Evolutionary conservation across 306 rosid genomes (phyloP).

Genomic region (Morella rubra): DNA sequence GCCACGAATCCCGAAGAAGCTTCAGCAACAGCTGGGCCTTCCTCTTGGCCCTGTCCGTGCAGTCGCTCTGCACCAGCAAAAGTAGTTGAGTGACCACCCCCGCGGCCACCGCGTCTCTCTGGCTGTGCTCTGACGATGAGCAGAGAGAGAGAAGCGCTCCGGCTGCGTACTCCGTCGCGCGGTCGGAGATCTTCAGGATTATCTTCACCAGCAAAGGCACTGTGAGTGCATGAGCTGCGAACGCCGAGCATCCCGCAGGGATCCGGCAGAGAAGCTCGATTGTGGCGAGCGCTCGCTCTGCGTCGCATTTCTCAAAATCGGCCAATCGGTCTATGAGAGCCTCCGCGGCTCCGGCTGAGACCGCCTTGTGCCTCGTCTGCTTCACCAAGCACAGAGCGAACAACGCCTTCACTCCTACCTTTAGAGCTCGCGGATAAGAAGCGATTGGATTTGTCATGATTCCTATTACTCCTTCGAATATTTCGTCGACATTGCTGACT

Average conservation of each 20-base stretch:
- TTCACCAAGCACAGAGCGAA: constrained; percentile 78
- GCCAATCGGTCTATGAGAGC: constrained; percentile 61
- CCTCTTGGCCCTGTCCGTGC: constrained; percentile 88
- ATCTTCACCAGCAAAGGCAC: constrained; percentile 81
- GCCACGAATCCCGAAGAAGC: constrained; percentile 99
- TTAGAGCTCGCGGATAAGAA: constrained; percentile 60
- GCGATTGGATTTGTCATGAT: constrained; percentile 47
- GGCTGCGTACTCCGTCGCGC: constrained; percentile 91
- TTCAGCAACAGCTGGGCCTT: constrained; percentile 87
- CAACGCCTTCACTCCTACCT: constrained; percentile 71
- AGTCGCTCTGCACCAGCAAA: constrained; percentile 83
- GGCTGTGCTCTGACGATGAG: constrained; percentile 60
- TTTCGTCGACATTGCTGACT: constrained; percentile 56
- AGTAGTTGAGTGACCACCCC: constrained; percentile 79
- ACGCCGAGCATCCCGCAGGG: constrained; percentile 57
- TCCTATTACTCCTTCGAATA: constrained; percentile 70
- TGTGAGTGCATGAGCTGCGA: constrained; percentile 70
- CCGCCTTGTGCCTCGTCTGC: constrained; percentile 70
- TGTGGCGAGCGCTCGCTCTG: constrained; percentile 80
- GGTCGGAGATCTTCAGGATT: constrained; percentile 71
- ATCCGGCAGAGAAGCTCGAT: constrained; percentile 72
- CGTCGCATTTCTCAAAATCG: constrained; percentile 80
- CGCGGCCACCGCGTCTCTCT: constrained; percentile 75
- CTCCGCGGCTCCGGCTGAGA: constrained; percentile 69
- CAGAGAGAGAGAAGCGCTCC: constrained; percentile 84